Evolutionary conservation across 2,329 filamentous ascomycete species (phyloP).

Genomic region (Fusarium abutilonis): DNA sequence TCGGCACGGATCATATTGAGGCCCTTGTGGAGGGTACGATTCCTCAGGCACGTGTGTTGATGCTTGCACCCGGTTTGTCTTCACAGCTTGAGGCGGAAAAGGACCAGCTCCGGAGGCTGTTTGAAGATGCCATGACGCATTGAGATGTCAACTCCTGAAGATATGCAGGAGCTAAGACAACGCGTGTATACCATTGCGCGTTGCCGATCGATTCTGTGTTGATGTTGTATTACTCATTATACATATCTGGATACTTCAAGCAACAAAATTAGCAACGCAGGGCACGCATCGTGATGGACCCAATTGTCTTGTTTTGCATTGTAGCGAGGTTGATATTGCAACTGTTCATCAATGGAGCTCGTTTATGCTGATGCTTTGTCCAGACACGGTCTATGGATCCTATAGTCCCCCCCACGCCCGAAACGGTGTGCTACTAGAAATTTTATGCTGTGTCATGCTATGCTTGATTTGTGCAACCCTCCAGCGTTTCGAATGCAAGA

Average conservation of each 20-base stretch:
- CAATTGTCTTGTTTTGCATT: slow-evolving; percentile 13
- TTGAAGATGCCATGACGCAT: slow-evolving; percentile 67
- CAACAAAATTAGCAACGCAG: slow-evolving; percentile 19
- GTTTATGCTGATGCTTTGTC: slow-evolving; percentile 1
- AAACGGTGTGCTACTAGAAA: not conserved
- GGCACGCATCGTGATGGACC: slow-evolving; percentile 1
- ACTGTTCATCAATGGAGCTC: slow-evolving; percentile 3
- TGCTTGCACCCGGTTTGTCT: slow-evolving; percentile 85
- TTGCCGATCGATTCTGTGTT: slow-evolving; percentile 19
- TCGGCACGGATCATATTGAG: slow-evolving; percentile 78
- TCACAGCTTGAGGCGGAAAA: slow-evolving; percentile 75
- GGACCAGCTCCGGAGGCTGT: slow-evolving; percentile 74
- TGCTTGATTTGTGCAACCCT: slow-evolving; percentile 18
- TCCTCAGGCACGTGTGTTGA: slow-evolving; percentile 88
- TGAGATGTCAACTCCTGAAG: slow-evolving; percentile 30
- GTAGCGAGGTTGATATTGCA: slow-evolving; percentile 8
- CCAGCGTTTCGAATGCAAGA: slow-evolving; percentile 9
- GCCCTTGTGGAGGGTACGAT: slow-evolving; percentile 92
- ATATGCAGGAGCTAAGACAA: slow-evolving; percentile 14
- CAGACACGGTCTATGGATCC: not conserved
- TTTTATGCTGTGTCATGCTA: not conserved
- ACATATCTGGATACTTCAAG: slow-evolving; percentile 9
- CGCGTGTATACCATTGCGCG: slow-evolving; percentile 31
- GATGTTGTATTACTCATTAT: slow-evolving; percentile 8
- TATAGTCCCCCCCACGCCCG: not conserved